Base-by-base conservation (phyloP, 306 rosid species). In the Fragaria nilgerrensis region DNA sequence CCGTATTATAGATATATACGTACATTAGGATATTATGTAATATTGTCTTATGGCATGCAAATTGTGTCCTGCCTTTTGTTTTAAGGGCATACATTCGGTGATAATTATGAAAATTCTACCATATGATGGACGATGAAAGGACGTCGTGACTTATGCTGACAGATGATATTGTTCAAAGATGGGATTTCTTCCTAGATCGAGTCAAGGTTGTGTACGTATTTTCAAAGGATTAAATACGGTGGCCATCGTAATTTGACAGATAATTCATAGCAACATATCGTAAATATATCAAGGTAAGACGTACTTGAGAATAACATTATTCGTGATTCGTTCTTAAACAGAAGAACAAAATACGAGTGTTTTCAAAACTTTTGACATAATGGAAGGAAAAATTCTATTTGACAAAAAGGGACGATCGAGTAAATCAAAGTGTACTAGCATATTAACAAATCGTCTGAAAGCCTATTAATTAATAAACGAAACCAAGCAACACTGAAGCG, bases 201-300 rank as follows among this genome's bases (percentile, higher is more conserved):
- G 82, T 79, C 78, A 50, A 48, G 23, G 66, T 48, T 45, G 41
- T 78, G 25, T 14, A 72, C 59, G 49, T 48, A 39, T 29, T 32
- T 4, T 73, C 47, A 72, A 63, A 72, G 17, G 69, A 56, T 59
- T 61, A 47, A 34, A 13, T 29, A 5, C 36, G 37, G 19, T 61
- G 34, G 66, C 13, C 17, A 13, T 55, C 8, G 63, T 56, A n/a
- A 7, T 22, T n/a, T 23, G 32, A 56, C 56, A 17, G 1, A 16
- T 2, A 29, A 29, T 16, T 16, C 19, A 56, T 9, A 20, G 12
- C 63, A n/a, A 0, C 25, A 56, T 56, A 56, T 56, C 29, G n/a
- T 7, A n/a, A 0, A 56, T 56, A 55, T 2, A 22, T 58, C 65
- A 3, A 23, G 34, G 36, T 23, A 27, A 59, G 65, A 39, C 43